Conservation (phyloP, 129 eudicot genomes). For the Ambrosia artemisiifolia region DNA sequence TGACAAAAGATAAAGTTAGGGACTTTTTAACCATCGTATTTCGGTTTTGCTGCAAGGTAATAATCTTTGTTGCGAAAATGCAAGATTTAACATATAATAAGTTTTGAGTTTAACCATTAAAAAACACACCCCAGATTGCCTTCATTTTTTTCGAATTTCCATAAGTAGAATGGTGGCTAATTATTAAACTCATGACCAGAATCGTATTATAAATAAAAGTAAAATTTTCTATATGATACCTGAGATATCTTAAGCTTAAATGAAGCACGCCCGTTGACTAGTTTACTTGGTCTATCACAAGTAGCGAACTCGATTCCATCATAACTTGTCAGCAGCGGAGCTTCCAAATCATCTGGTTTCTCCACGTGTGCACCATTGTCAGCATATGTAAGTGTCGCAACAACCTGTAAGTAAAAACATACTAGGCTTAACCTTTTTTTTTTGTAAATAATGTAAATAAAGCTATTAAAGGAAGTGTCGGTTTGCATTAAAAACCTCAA, state of each 20-base stretch:
- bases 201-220: neutral
- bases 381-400: slow-evolving; percentile 78
- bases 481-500: slow-evolving; percentile 54
- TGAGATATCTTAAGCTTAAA: slow-evolving; percentile 81
- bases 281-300: slow-evolving; percentile 69
- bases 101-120: neutral
- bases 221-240: slow-evolving; percentile 39
- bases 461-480: neutral
- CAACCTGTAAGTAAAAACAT: slow-evolving; percentile 48
- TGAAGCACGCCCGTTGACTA: slow-evolving; percentile 66
- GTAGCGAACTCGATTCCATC: slow-evolving; percentile 76
- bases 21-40: neutral
- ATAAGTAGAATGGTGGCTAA: slow-evolving; percentile 2
- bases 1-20: neutral
- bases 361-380: slow-evolving; percentile 61
- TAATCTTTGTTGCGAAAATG: neutral
- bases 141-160: no score
- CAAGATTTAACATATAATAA: neutral
- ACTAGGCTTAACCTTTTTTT: neutral
- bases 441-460: neutral
- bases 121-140: no score
- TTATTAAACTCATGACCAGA: slow-evolving; percentile 11
- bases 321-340: slow-evolving; percentile 67
- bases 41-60: slow-evolving; percentile 1
- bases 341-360: slow-evolving; percentile 59